Base-by-base conservation (phyloP, 2,329 filamentous ascomycete species). In the Colletotrichum viniferum region DNA sequence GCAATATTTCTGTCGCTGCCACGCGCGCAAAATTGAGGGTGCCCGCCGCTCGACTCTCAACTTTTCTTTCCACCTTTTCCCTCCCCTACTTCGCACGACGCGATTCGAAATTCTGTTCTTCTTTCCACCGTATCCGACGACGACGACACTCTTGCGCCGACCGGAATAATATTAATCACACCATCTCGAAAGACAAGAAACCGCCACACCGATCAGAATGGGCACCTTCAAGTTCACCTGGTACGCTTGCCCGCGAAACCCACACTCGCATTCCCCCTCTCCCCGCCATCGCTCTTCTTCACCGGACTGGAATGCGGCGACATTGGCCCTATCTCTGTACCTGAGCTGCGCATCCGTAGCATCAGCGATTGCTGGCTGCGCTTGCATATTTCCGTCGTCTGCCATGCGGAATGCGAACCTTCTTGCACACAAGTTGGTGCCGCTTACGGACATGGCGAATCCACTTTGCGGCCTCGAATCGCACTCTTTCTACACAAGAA, bases 141-240 rank as follows among this genome's bases (percentile, higher is more conserved):
- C 69, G 30, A 60, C 32, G 28, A 52, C 7, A 21, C 12, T 26
- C 26, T 62, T 21, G 34, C 70, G 26, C 48, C 60, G 60, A 60
- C 38, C 58, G 62, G 66, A 67, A 24, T 67, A 70, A 74, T 75
- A 58, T 21, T 73, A 68, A 68, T 75, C 26, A 24, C 16, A 4
- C 14, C 26, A 18, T 18, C 18, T 38, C 56, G 8, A 66, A 10
- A 56, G 30, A 34, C 1, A 66, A 56, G 36, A 65, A 61, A 21
- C 68, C 48, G 8, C 30, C 13, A 66, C 30, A 61, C 36, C 58
- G 26, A 56, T 21, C 71, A 76, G 28, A 61, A 76, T 76, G 74
- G 76, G 76, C 52, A 76, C 69, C 63, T 77, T 77, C 71, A 77
- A 77, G 36, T 77, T 77, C 36, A 77, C 62, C 64, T 77, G 77